Conservation (phyloP, 345 rosid genomes). For the Boechera divaricarpa region DNA sequence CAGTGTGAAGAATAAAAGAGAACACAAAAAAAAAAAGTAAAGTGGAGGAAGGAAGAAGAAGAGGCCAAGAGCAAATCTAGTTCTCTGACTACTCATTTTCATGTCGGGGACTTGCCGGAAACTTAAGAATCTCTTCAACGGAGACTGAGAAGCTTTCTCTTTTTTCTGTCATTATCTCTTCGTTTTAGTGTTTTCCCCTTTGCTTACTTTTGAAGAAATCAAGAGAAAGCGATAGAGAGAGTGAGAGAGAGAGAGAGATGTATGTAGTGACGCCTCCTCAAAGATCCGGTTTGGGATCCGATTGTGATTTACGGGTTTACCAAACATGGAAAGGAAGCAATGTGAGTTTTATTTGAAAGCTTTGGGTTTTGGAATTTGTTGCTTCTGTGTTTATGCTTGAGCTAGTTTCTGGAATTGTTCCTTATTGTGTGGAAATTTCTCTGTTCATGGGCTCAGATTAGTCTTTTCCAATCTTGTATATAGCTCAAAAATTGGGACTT, state of each 20-base stretch:
- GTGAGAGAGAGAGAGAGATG: constrained; percentile 58
- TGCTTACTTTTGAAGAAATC: constrained; percentile 38
- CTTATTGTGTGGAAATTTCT: not conserved
- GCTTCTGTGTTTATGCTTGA: constrained; percentile 12
- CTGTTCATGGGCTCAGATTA: not conserved
- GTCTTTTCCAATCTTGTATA: not conserved
- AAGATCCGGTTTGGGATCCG: constrained; percentile 68
- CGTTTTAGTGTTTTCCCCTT: constrained; percentile 28
- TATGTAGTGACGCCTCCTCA: constrained; percentile 89
- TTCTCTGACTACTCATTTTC: constrained; percentile 32
- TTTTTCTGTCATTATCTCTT: constrained; percentile 1
- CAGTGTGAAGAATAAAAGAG: not conserved
- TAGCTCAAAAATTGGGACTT: constrained; percentile 32
- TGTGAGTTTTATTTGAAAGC: constrained; percentile 52
- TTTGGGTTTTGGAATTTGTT: not conserved
- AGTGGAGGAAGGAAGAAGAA: constrained; percentile 32
- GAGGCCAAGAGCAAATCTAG: constrained; percentile 5
- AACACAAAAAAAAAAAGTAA: constrained; percentile 4
- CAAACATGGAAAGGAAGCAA: constrained; percentile 95
- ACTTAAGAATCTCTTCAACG: constrained; percentile 24
- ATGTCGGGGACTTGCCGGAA: constrained; percentile 34
- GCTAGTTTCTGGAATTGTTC: not conserved
- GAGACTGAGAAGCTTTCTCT: constrained; percentile 19
- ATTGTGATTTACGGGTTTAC: constrained; percentile 64
- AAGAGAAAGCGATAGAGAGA: constrained; percentile 31